Evolutionary conservation across 176 grass and related monocot species (phyloP).

Genomic region (Rhipidocladum racemiflorum): DNA sequence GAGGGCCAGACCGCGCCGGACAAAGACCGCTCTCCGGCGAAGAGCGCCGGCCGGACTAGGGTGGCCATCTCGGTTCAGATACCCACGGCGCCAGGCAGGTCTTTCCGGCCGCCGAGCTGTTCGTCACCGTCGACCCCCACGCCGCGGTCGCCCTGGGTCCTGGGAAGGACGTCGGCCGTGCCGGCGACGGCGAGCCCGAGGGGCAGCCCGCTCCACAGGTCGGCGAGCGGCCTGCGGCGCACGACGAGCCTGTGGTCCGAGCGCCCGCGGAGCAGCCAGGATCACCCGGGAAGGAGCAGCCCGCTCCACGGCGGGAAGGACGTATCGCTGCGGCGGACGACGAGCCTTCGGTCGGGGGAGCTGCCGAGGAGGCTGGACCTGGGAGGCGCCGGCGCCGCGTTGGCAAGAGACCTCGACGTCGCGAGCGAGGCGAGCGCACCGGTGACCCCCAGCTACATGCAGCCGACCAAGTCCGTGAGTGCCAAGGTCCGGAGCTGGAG

Average conservation of each 20-base stretch:
- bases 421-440: slow-evolving; percentile 16
- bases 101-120: slow-evolving; percentile 25
- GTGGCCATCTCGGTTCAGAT: slow-evolving; percentile 21
- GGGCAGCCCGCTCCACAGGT: not conserved
- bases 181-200: slow-evolving; percentile 14
- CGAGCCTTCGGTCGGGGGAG: slow-evolving; percentile 37
- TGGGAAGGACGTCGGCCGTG: not conserved
- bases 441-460: slow-evolving; percentile 71
- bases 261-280: slow-evolving; percentile 35
- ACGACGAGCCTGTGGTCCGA: slow-evolving; percentile 11
- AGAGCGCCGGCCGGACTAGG: not conserved
- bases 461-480: slow-evolving; percentile 51
- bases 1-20: slow-evolving; percentile 37
- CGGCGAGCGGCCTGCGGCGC: slow-evolving; percentile 7
- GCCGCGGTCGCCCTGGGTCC: slow-evolving; percentile 1
- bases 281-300: not conserved
- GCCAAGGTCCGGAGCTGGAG: slow-evolving; percentile 51
- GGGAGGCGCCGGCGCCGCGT: not conserved
- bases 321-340: slow-evolving; percentile 28
- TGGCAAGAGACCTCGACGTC: slow-evolving; percentile 32
- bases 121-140: slow-evolving; percentile 29
- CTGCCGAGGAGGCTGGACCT: slow-evolving; percentile 24
- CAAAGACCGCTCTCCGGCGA: slow-evolving; percentile 17
- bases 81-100: slow-evolving; percentile 30
- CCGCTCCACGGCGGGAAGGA: not conserved